Evolutionary conservation across 1,139 yeast genomes (phyloP).

Genomic region (Candida albicans): DNA sequence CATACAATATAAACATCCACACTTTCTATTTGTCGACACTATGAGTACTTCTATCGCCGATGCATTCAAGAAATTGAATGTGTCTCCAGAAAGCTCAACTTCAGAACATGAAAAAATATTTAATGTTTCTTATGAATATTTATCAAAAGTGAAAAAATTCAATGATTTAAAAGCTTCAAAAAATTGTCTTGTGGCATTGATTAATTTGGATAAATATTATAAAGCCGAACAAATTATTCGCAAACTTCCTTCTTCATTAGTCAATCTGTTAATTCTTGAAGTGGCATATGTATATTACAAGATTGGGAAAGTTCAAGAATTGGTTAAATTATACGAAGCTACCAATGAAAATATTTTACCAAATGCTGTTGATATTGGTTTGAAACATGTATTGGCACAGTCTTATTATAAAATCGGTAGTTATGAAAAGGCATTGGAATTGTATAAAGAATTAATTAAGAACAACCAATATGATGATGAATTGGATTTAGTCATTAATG

Average conservation of each 20-base stretch:
- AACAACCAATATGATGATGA: conserved; percentile 33
- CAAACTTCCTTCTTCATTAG: conserved; percentile 37
- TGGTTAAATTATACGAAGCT: conserved; percentile 39
- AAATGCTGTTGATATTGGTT: conserved; percentile 37
- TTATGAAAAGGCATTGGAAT: conserved; percentile 49
- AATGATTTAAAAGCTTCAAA: conserved; percentile 55
- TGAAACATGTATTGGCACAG: conserved; percentile 82
- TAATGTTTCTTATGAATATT: conserved; percentile 44
- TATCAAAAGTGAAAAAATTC: conserved; percentile 40
- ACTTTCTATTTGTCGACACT: not conserved
- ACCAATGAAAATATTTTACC: conserved; percentile 16
- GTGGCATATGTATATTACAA: conserved; percentile 73
- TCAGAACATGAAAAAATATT: conserved; percentile 43
- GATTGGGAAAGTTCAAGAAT: conserved; percentile 45
- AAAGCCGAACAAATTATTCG: conserved; percentile 52
- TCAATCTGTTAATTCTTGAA: conserved; percentile 50
- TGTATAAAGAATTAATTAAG: conserved; percentile 56
- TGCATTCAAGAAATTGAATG: conserved; percentile 44
- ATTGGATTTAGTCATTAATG: conserved; percentile 67
- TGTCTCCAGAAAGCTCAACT: conserved; percentile 24
- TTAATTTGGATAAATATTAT: conserved; percentile 68
- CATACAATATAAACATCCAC: too few relatives aligned
- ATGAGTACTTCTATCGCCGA: conserved; percentile 46
- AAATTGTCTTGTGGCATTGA: conserved; percentile 66
- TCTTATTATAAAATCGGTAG: conserved; percentile 69